Evolutionary conservation across 2,329 filamentous ascomycete species (phyloP).

Genomic region (Alternaria viburni): DNA sequence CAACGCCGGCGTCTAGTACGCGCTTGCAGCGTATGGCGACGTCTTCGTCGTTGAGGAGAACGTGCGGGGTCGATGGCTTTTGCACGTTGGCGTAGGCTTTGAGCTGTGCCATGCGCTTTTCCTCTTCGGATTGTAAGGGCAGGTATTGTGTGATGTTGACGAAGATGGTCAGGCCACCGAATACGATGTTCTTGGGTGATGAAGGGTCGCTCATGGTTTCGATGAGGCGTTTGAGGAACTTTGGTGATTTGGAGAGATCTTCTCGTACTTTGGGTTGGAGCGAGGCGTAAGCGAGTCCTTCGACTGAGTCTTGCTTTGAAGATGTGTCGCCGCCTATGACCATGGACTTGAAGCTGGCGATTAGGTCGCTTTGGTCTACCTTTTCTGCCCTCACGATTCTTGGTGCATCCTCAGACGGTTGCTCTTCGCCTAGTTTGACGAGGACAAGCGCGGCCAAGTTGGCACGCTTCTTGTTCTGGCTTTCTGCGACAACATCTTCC

Average conservation of each 20-base stretch:
- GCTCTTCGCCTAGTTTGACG: conserved; percentile 59
- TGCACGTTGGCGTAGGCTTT: conserved; percentile 92
- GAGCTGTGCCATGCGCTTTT: conserved; percentile 88
- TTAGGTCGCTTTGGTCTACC: conserved; percentile 55
- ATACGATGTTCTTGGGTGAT: conserved; percentile 67
- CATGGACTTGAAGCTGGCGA: conserved; percentile 67
- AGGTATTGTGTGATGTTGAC: conserved; percentile 83
- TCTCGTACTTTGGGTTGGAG: conserved; percentile 87
- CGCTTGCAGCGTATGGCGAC: conserved; percentile 77
- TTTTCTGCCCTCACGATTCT: conserved; percentile 41
- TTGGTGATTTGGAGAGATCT: conserved; percentile 70
- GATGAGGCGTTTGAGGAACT: conserved; percentile 74
- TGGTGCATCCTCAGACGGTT: conserved; percentile 32
- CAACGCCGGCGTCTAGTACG: conserved; percentile 78
- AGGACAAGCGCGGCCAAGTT: conserved; percentile 61
- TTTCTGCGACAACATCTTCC: conserved; percentile 79
- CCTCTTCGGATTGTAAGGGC: conserved; percentile 81
- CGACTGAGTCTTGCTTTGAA: conserved; percentile 74
- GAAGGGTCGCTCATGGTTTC: conserved; percentile 58
- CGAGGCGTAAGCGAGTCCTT: conserved; percentile 91
- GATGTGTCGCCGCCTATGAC: conserved; percentile 65
- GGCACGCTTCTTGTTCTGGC: conserved; percentile 64
- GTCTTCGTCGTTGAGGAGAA: conserved; percentile 76
- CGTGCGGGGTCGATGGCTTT: conserved; percentile 66
- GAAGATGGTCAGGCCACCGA: conserved; percentile 85